Evolutionary conservation across 2,329 filamentous ascomycete genomes (phyloP).

Genomic region (Aspergillus clavatus): DNA sequence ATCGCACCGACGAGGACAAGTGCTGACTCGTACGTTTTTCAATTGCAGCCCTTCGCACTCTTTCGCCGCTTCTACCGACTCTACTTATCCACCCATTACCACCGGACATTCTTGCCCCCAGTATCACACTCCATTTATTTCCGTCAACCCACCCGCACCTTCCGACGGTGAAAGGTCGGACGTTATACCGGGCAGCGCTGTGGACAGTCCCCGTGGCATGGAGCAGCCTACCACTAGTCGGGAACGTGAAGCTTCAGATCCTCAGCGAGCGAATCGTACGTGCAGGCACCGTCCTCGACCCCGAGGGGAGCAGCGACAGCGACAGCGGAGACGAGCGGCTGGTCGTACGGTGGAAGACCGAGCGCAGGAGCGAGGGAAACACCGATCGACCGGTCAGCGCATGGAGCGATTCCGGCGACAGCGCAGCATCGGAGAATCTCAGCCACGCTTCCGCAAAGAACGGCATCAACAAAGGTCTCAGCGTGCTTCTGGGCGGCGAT

Average conservation of each 20-base stretch:
- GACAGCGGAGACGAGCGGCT: slow-evolving; percentile 63
- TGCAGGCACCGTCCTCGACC: slow-evolving; percentile 39
- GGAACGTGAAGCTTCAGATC: slow-evolving; percentile 83
- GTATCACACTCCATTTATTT: slow-evolving; percentile 59
- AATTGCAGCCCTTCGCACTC: slow-evolving; percentile 50
- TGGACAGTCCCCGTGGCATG: slow-evolving; percentile 96
- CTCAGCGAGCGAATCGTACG: slow-evolving; percentile 84
- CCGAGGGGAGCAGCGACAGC: slow-evolving; percentile 29
- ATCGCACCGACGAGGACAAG: too few species aligned
- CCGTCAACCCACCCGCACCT: slow-evolving; percentile 61
- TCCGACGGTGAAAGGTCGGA: slow-evolving; percentile 82
- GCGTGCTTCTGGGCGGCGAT: slow-evolving; percentile 50
- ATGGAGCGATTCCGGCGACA: neutral
- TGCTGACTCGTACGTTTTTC: slow-evolving; percentile 10
- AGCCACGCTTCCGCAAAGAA: slow-evolving; percentile 23
- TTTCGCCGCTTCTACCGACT: slow-evolving; percentile 60
- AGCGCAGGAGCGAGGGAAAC: slow-evolving; percentile 32
- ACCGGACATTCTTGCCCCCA: slow-evolving; percentile 58
- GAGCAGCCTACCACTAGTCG: slow-evolving; percentile 85
- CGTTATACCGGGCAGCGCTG: slow-evolving; percentile 86
- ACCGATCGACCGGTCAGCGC: neutral
- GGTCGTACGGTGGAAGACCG: slow-evolving; percentile 83
- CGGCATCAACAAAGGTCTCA: slow-evolving; percentile 38
- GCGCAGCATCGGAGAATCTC: slow-evolving; percentile 5
- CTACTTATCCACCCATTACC: slow-evolving; percentile 58